Evolutionary conservation across 2,329 filamentous ascomycete genomes (phyloP).

Genomic region (Magnaporthiopsis rhizophila): DNA sequence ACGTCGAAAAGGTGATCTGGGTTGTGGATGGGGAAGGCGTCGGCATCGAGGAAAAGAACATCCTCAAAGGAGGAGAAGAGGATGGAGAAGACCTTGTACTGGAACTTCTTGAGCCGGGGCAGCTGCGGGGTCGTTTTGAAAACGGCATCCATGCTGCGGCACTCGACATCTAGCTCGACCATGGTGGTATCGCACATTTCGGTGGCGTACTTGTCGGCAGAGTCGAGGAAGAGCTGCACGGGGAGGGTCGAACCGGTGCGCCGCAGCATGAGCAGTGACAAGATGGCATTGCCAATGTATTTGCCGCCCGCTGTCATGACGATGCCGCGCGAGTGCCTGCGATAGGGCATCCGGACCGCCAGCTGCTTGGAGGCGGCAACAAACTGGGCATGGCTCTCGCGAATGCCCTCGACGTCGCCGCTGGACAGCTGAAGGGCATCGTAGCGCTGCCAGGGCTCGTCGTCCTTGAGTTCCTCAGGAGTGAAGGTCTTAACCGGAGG

Average conservation of each 20-base stretch:
- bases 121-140: slow-evolving; percentile 14
- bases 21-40: slow-evolving; percentile 38
- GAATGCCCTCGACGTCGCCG: not conserved
- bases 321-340: slow-evolving; percentile 31
- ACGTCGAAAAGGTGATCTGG: slow-evolving; percentile 36
- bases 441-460: not conserved
- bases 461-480: not conserved
- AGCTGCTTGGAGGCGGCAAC: slow-evolving; percentile 21
- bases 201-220: slow-evolving; percentile 21
- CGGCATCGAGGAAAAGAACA: slow-evolving; percentile 50
- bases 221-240: slow-evolving; percentile 30
- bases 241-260: slow-evolving; percentile 40
- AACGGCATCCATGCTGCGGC: slow-evolving; percentile 23
- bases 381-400: slow-evolving; percentile 26
- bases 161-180: slow-evolving; percentile 22
- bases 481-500: not conserved
- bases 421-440: not conserved
- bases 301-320: slow-evolving; percentile 40
- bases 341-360: slow-evolving; percentile 24
- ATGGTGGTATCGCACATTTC: slow-evolving; percentile 23
- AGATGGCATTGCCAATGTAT: slow-evolving; percentile 41
- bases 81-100: slow-evolving; percentile 49
- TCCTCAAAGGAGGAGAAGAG: slow-evolving; percentile 52
- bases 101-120: slow-evolving; percentile 31
- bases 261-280: slow-evolving; percentile 43